Percentiles rank a stretch among this genome's conserved stretches.
phyloP scores from a whole-genome alignment of 1,284 basidiomycete genomes.

The Schizopora paradoxa region DNA sequence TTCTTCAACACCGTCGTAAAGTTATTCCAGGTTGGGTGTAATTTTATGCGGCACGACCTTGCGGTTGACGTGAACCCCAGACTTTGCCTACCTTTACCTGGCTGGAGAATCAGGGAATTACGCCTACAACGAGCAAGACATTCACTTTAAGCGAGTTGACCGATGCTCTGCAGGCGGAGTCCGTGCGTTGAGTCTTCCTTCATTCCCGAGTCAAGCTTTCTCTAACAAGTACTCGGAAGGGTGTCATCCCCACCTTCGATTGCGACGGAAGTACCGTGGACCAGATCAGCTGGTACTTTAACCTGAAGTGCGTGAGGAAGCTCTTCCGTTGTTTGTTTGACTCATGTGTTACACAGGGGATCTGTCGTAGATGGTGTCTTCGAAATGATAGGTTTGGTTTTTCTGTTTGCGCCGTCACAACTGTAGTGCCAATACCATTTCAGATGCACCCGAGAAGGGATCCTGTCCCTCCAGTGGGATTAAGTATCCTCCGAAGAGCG shows the following conservation, averaged over 20 bases:
- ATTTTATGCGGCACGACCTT: neutral
- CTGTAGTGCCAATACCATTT: conserved; percentile 3
- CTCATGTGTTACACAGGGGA: conserved; percentile 30
- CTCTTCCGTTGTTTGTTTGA: neutral
- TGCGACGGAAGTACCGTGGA: conserved; percentile 47
- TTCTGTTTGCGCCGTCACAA: neutral
- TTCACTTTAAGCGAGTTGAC: conserved; percentile 55
- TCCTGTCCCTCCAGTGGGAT: conserved; percentile 55
- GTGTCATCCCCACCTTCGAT: conserved; percentile 52
- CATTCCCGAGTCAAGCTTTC: conserved; percentile 10
- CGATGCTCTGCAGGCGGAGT: conserved; percentile 49
- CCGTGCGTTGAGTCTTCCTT: conserved; percentile 34
- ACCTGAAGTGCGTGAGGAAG: conserved; percentile 34
- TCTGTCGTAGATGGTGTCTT: conserved; percentile 63
- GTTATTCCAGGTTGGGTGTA: conserved; percentile 49
- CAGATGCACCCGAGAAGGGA: conserved; percentile 48
- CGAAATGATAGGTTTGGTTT: conserved; percentile 47
- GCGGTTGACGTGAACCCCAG: conserved; percentile 26
- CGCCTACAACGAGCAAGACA: conserved; percentile 51
- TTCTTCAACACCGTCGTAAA: conserved; percentile 65
- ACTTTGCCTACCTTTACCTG: conserved; percentile 68
- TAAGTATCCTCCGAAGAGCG: conserved; percentile 57
- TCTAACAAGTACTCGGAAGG: conserved; percentile 23
- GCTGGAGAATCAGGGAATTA: conserved; percentile 67
- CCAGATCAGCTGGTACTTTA: conserved; percentile 62